Evolutionary conservation across 2,329 filamentous ascomycete genomes (phyloP).

Genomic region (Ophiostoma himal-ulmi): DNA sequence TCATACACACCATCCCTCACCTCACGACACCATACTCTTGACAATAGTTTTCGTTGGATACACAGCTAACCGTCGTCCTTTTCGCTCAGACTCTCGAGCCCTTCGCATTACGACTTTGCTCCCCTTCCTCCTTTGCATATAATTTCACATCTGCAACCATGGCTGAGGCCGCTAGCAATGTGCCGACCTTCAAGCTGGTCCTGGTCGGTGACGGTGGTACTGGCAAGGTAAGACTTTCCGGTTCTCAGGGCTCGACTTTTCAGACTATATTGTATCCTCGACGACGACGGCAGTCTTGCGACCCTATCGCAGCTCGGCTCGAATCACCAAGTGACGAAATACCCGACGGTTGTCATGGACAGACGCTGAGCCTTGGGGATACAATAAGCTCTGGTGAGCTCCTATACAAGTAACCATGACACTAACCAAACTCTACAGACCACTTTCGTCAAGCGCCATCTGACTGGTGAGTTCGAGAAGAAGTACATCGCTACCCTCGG

Average conservation of each 20-base stretch:
- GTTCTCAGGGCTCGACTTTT: not conserved
- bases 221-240: slow-evolving; percentile 73
- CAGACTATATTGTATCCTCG: not conserved
- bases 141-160: slow-evolving; percentile 44
- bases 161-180: slow-evolving; percentile 46
- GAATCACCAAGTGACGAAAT: not conserved
- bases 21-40: not conserved
- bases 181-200: slow-evolving; percentile 98
- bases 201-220: slow-evolving; percentile 99
- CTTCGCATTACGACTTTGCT: slow-evolving; percentile 18
- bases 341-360: not conserved
- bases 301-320: not conserved
- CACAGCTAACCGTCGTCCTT: not conserved
- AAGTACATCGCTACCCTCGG: slow-evolving; percentile 99
- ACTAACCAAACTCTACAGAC: slow-evolving; percentile 53
- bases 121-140: not conserved
- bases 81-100: slow-evolving; percentile 16
- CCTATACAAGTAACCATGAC: not conserved
- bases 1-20: not conserved
- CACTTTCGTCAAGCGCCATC: slow-evolving; percentile 99
- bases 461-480: slow-evolving; percentile 99
- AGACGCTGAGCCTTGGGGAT: not conserved
- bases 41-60: not conserved
- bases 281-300: not conserved
- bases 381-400: not conserved